These are phyloP conservation scores for Halenospora varia DNA, from an alignment of 495 filamentous ascomycete genomes.

Conservation along the genomic window DNA sequence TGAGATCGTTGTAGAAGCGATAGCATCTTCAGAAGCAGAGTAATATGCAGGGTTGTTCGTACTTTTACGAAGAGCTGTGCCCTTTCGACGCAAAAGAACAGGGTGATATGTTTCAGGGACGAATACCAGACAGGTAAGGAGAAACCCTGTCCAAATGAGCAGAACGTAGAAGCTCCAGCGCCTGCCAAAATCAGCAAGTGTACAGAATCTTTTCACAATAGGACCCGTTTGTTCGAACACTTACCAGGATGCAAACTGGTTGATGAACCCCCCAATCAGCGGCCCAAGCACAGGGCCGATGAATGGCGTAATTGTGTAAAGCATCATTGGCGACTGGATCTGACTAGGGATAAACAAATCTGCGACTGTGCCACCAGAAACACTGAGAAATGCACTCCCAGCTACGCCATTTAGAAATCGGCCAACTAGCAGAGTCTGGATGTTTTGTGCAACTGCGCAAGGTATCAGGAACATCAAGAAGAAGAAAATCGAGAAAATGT, in stretches of 20 bases:
- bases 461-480: constrained; percentile 2
- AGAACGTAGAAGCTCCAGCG: constrained; percentile 86
- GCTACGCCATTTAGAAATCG: constrained; percentile 81
- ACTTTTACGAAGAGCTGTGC: constrained; percentile 1
- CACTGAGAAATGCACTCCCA: constrained; percentile 79
- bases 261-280: constrained; percentile 47
- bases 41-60: constrained; percentile 45
- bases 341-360: constrained; percentile 1
- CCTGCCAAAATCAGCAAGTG: constrained; percentile 46
- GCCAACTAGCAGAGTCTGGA: constrained; percentile 70
- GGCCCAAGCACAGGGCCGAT: constrained; percentile 54
- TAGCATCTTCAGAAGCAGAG: constrained; percentile 3
- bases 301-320: constrained; percentile 52
- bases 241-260: constrained; percentile 9
- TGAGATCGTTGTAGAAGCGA: constrained; percentile 50
- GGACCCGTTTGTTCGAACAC: too few relatives aligned
- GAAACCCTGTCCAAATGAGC: constrained; percentile 68
- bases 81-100: constrained; percentile 12
- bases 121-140: constrained; percentile 56
- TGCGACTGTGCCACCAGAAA: constrained; percentile 62
- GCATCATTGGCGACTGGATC: constrained; percentile 2
- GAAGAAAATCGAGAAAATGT: neutral
- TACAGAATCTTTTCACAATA: too few relatives aligned
- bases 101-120: constrained; percentile 82
- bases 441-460: constrained; percentile 76